phyloP scores from a whole-genome alignment of 305 asterid genomes.

The Nicotiana rustica region DNA sequence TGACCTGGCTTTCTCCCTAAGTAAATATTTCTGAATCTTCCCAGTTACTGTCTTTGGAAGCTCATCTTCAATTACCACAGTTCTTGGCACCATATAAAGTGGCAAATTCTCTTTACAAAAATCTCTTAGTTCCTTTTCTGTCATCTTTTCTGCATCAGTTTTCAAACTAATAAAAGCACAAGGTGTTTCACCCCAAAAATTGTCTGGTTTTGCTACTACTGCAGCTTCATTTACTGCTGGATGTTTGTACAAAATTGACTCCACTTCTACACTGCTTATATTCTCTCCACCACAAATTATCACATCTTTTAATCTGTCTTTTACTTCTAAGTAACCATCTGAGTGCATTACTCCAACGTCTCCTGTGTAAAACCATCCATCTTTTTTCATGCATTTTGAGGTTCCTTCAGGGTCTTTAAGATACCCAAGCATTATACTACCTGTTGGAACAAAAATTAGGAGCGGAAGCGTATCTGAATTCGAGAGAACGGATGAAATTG shows the following conservation, averaged over 20 bases:
- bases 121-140: conserved; percentile 58
- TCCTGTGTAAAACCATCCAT: conserved; percentile 81
- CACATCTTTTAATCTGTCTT: conserved; percentile 71
- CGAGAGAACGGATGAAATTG: conserved; percentile 33
- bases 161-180: conserved; percentile 64
- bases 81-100: conserved; percentile 62
- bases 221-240: conserved; percentile 73
- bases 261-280: conserved; percentile 81
- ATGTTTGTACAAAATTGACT: conserved; percentile 60
- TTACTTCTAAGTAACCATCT: conserved; percentile 78
- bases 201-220: conserved; percentile 62
- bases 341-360: conserved; percentile 80
- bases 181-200: conserved; percentile 73
- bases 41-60: conserved; percentile 70
- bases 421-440: conserved; percentile 71
- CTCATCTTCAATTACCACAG: conserved; percentile 54
- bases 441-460: conserved; percentile 61
- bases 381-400: conserved; percentile 46
- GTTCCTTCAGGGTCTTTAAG: conserved; percentile 61
- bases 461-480: conserved; percentile 51
- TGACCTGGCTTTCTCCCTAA: conserved; percentile 50
- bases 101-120: conserved; percentile 60
- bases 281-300: conserved; percentile 83
- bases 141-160: conserved; percentile 42
- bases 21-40: conserved; percentile 53